A percentile compares a stretch with the other conserved stretches of the same genome.
Evolutionary conservation across 2,329 filamentous ascomycete genomes (phyloP).

Genomic region (Fulvia fulva): DNA sequence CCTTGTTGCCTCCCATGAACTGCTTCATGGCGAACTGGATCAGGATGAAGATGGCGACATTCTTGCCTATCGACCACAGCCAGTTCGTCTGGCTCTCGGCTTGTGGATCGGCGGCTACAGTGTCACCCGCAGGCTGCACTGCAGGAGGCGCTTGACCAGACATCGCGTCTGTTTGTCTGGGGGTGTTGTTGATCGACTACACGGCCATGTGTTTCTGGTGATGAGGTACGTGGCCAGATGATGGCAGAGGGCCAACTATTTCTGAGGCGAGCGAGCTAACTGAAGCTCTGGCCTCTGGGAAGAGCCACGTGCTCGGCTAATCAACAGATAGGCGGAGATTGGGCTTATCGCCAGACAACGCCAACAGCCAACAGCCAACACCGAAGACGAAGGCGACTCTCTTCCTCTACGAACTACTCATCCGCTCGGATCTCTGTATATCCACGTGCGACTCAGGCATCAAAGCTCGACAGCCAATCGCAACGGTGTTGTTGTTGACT

Average conservation of each 20-base stretch:
- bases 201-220: not conserved
- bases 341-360: not conserved
- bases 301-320: not conserved
- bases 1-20: constrained; percentile 42
- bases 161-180: not conserved
- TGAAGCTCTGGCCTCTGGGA: not conserved
- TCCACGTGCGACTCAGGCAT: not conserved
- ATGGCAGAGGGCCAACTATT: not conserved
- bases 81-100: constrained; percentile 24
- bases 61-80: constrained; percentile 44
- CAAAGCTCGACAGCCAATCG: not conserved
- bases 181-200: not conserved
- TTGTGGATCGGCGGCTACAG: not conserved
- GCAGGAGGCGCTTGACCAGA: constrained; percentile 1
- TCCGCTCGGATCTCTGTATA: not conserved
- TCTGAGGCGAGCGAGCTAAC: not conserved
- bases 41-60: constrained; percentile 56
- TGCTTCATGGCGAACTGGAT: constrained; percentile 56
- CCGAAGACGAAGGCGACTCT: not conserved
- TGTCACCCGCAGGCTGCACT: not conserved
- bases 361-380: not conserved
- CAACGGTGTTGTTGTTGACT: not conserved
- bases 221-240: not conserved
- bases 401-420: not conserved
- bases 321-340: not conserved